Conservation (phyloP, 2,329 filamentous ascomycete genomes). For the Metarhizium sp. region DNA sequence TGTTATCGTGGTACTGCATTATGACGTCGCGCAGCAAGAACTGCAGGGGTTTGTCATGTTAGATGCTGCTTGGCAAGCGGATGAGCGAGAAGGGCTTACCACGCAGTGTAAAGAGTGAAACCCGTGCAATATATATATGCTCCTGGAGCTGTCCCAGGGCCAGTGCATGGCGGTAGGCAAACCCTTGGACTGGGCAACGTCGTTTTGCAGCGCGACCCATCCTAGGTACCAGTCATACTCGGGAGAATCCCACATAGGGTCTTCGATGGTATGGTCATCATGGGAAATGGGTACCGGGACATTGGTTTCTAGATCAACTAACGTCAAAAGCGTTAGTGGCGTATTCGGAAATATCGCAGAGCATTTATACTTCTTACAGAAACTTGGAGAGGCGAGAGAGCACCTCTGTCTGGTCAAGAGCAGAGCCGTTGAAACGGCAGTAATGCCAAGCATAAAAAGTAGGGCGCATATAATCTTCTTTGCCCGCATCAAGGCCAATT, state of each 20-base stretch:
- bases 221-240: not conserved
- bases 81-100: not conserved
- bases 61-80: not conserved
- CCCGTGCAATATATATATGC: constrained; percentile 19
- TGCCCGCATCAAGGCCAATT: too few species aligned
- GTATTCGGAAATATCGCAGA: too few species aligned
- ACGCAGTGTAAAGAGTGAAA: constrained; percentile 22
- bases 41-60: constrained; percentile 7
- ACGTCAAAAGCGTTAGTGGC: too few species aligned
- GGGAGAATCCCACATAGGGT: constrained; percentile 5
- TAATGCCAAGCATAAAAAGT: too few species aligned
- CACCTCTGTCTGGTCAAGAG: too few species aligned
- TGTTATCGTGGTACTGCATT: constrained; percentile 7
- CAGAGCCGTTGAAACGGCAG: too few species aligned
- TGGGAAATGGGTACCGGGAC: not conserved
- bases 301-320: too few species aligned
- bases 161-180: constrained; percentile 16
- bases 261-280: constrained; percentile 7
- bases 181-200: constrained; percentile 10
- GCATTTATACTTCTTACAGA: too few species aligned
- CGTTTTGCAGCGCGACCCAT: constrained; percentile 7
- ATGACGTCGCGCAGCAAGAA: not conserved
- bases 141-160: constrained; percentile 20
- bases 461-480: too few species aligned
- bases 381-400: too few species aligned